Conservation (phyloP, 345 rosid species). For the Pistacia vera region DNA sequence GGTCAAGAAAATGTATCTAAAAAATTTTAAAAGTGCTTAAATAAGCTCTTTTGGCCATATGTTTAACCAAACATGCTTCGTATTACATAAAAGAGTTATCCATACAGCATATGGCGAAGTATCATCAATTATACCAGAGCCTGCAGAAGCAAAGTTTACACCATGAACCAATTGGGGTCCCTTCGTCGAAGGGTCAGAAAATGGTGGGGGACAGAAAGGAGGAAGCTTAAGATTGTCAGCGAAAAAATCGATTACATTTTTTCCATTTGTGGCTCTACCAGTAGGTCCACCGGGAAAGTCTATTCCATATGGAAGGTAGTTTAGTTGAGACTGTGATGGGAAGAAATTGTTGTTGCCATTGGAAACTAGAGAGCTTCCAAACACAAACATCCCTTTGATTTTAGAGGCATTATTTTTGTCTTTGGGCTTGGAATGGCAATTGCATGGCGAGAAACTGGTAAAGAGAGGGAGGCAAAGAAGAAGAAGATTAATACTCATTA, state of each 20-base stretch:
- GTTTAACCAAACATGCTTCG: no score
- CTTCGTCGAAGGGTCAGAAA: conserved; percentile 43
- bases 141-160: conserved; percentile 61
- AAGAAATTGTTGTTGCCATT: conserved; percentile 72
- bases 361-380: conserved; percentile 69
- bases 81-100: no score
- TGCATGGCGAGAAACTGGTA: conserved; percentile 8
- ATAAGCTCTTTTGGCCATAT: no score
- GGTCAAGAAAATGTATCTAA: no score
- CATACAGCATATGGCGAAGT: conserved; percentile 49
- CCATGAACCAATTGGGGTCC: conserved; percentile 42
- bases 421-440: background rate
- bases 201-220: conserved; percentile 35
- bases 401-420: background rate
- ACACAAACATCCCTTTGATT: conserved; percentile 59
- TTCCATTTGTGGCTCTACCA: conserved; percentile 64
- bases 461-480: conserved; percentile 17
- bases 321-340: conserved; percentile 34
- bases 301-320: conserved; percentile 57
- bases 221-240: conserved; percentile 43
- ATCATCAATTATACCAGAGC: conserved; percentile 61
- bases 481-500: conserved; percentile 8
- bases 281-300: conserved; percentile 59
- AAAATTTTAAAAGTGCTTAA: no score
- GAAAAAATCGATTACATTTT: conserved; percentile 55